phyloP scores from a whole-genome alignment of 2,329 filamentous ascomycete genomes.

The Fusarium caatingaense region DNA sequence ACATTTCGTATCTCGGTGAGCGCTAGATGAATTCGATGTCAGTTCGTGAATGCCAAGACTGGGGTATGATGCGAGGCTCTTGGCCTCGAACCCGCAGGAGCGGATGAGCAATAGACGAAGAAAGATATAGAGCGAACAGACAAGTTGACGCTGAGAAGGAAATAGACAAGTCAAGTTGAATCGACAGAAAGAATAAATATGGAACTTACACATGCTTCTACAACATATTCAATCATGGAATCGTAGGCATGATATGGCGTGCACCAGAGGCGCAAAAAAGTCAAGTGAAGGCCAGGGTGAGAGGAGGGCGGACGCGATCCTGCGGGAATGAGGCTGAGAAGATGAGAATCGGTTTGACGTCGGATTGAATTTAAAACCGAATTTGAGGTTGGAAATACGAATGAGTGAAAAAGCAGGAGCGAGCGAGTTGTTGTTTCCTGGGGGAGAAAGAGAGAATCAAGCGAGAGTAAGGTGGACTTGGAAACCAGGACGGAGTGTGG shows the following conservation, averaged over 20 bases:
- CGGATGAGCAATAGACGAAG: conserved; percentile 14
- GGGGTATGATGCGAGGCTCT: conserved; percentile 45
- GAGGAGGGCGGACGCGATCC: conserved; percentile 11
- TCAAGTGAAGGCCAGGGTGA: conserved; percentile 37
- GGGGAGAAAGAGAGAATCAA: conserved; percentile 39
- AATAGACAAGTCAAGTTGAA: not conserved
- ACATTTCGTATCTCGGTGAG: conserved; percentile 63
- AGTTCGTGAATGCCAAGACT: conserved; percentile 53
- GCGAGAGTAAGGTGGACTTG: conserved; percentile 39
- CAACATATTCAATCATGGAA: conserved; percentile 53
- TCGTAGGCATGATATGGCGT: conserved; percentile 50
- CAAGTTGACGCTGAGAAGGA: not conserved
- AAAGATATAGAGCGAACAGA: conserved; percentile 17
- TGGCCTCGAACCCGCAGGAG: conserved; percentile 42
- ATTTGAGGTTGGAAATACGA: conserved; percentile 14
- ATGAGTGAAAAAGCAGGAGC: conserved; percentile 35
- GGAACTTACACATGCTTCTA: conserved; percentile 58
- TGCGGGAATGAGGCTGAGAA: conserved; percentile 30
- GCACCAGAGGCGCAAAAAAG: conserved; percentile 46
- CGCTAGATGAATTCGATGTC: conserved; percentile 53
- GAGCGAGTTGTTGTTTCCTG: conserved; percentile 30
- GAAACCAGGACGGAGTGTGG: conserved; percentile 28
- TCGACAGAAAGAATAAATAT: not conserved
- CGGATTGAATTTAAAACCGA: not conserved
- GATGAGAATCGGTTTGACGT: conserved; percentile 14